Percentiles rank a stretch among this genome's conserved stretches.
Conservation (phyloP, 768 basidiomycete species). For the Phlebiopsis flavidoalba region DNA sequence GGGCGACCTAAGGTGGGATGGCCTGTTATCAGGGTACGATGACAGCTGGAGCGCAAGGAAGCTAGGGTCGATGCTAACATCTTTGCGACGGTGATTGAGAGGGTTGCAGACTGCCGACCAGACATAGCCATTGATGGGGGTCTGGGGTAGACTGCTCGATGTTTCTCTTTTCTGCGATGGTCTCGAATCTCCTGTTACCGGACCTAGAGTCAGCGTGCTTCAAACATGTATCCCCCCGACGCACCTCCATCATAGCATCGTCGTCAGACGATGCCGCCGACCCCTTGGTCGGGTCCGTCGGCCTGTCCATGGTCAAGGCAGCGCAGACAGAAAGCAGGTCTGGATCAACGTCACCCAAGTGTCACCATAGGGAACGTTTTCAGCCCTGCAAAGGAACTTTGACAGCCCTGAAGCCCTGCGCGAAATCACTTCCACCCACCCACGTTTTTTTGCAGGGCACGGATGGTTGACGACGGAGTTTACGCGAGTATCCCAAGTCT, state of each 20-base stretch:
- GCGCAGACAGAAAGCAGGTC: slow-evolving; percentile 72
- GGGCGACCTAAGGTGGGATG: slow-evolving; percentile 40
- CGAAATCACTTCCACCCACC: slow-evolving; percentile 86
- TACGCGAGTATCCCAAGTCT: slow-evolving; percentile 85
- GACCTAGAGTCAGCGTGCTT: not conserved
- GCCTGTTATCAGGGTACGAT: slow-evolving; percentile 54
- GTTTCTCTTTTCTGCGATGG: slow-evolving; percentile 11
- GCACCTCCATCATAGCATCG: slow-evolving; percentile 17
- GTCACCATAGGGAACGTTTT: slow-evolving; percentile 87
- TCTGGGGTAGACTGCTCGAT: slow-evolving; percentile 44
- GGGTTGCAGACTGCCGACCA: slow-evolving; percentile 68
- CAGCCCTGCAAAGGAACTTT: slow-evolving; percentile 75
- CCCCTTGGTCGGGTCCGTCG: slow-evolving; percentile 10
- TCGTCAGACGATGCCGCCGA: slow-evolving; percentile 5
- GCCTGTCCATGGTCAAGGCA: slow-evolving; percentile 66
- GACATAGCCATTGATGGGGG: slow-evolving; percentile 78
- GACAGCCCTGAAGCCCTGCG: slow-evolving; percentile 88
- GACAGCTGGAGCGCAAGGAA: slow-evolving; percentile 87
- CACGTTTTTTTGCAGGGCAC: slow-evolving; percentile 62
- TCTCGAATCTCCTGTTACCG: slow-evolving; percentile 3
- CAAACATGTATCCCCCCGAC: not conserved
- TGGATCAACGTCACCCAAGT: slow-evolving; percentile 77
- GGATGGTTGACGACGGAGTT: slow-evolving; percentile 82
- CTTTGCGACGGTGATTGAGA: slow-evolving; percentile 85
- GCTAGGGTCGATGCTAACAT: slow-evolving; percentile 78